Percentiles rank a stretch among this genome's conserved stretches.
These are phyloP conservation scores for Macrophomina pseudophaseolina DNA, from an alignment of 2,329 filamentous ascomycete species.

Conservation along the genomic window DNA sequence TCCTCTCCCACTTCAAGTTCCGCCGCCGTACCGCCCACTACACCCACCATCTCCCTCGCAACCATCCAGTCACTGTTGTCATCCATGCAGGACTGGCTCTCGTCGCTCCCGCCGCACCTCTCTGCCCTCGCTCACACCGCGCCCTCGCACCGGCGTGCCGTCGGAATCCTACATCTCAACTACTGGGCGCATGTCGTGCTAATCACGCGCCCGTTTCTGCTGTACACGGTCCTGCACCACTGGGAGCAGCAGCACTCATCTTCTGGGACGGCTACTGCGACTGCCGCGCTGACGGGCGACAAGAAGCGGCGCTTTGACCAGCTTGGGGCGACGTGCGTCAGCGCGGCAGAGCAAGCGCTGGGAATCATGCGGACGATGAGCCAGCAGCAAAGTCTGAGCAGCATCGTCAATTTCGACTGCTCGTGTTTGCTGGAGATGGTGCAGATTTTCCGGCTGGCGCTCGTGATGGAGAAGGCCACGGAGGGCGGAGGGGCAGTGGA, in stretches of 20 bases:
- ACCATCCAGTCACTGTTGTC: slow-evolving; percentile 40
- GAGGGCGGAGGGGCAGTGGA: not conserved
- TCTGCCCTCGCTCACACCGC: slow-evolving; percentile 38
- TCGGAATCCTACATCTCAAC: slow-evolving; percentile 41
- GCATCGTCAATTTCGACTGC: slow-evolving; percentile 43
- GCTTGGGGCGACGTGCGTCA: not conserved
- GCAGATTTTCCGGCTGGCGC: slow-evolving; percentile 45
- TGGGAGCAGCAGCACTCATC: slow-evolving; percentile 29
- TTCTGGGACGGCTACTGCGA: slow-evolving; percentile 34
- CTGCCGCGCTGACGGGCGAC: slow-evolving; percentile 35
- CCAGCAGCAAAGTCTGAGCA: slow-evolving; percentile 35
- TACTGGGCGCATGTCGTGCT: slow-evolving; percentile 44
- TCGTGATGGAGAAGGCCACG: slow-evolving; percentile 13
- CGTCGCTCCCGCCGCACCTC: slow-evolving; percentile 40
- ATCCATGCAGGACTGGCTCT: slow-evolving; percentile 41
- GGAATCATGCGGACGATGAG: slow-evolving; percentile 39
- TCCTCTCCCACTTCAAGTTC: too few species aligned
- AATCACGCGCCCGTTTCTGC: slow-evolving; percentile 41
- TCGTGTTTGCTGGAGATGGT: slow-evolving; percentile 40
- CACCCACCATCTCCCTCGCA: slow-evolving; percentile 43
- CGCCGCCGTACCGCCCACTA: slow-evolving; percentile 24
- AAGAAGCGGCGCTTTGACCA: slow-evolving; percentile 15
- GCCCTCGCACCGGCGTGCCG: slow-evolving; percentile 42
- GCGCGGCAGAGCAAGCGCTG: slow-evolving; percentile 34
- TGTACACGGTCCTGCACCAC: slow-evolving; percentile 41